phyloP scores from a whole-genome alignment of 1,139 yeast species.

The Ogataea hybrid region DNA sequence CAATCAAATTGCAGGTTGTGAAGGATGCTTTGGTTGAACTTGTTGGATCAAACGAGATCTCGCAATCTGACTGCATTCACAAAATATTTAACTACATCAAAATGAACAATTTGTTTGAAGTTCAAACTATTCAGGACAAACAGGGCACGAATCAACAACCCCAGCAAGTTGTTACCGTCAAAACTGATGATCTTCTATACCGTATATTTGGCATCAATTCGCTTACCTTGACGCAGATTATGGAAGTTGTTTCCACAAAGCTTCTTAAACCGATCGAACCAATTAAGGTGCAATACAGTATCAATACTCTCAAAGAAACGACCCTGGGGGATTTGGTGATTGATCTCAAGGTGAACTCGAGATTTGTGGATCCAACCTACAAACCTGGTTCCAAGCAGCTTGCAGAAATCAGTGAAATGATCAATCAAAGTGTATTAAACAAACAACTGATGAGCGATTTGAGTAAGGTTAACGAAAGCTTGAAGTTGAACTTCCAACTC shows the following conservation, averaged over 20 bases:
- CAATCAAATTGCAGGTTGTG: slow-evolving; percentile 62
- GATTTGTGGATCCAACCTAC: slow-evolving; percentile 23
- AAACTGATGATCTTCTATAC: slow-evolving; percentile 66
- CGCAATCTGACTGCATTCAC: slow-evolving; percentile 84
- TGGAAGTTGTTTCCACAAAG: slow-evolving; percentile 63
- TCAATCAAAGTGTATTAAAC: slow-evolving; percentile 29
- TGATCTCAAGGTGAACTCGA: slow-evolving; percentile 58
- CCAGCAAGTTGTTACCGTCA: slow-evolving; percentile 39
- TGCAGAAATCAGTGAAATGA: slow-evolving; percentile 34
- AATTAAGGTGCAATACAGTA: slow-evolving; percentile 67
- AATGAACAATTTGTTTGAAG: slow-evolving; percentile 55
- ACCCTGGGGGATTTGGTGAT: slow-evolving; percentile 79
- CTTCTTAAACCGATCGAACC: slow-evolving; percentile 76
- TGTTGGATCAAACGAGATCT: slow-evolving; percentile 72
- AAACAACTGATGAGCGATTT: slow-evolving; percentile 36
- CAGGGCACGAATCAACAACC: slow-evolving; percentile 20
- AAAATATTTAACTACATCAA: slow-evolving; percentile 88
- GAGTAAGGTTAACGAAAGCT: slow-evolving; percentile 44
- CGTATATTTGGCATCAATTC: slow-evolving; percentile 52
- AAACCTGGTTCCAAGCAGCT: slow-evolving; percentile 29
- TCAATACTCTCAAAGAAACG: slow-evolving; percentile 71
- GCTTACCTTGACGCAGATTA: slow-evolving; percentile 70
- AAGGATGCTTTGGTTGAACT: slow-evolving; percentile 63
- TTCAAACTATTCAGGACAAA: slow-evolving; percentile 39
- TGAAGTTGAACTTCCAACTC: slow-evolving; percentile 49